Evolutionary conservation across 371 early-diverging fungal species (phyloP).

Genomic region (Apophysomyces variabilis): DNA sequence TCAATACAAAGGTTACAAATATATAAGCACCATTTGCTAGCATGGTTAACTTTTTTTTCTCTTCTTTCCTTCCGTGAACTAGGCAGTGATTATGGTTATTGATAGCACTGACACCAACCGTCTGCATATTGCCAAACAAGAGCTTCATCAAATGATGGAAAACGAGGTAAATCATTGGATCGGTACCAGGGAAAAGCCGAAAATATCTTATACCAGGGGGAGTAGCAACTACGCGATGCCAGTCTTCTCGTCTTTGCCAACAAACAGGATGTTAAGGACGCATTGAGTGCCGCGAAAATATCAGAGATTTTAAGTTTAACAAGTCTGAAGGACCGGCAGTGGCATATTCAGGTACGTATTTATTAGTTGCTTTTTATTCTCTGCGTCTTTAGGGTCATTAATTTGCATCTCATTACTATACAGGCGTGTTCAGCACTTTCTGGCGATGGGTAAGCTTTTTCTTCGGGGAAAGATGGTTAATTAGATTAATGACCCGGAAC

Average conservation of each 20-base stretch:
- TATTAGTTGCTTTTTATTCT: not conserved
- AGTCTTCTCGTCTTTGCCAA: slow-evolving; percentile 73
- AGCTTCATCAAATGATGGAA: slow-evolving; percentile 78
- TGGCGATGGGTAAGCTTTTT: slow-evolving; percentile 66
- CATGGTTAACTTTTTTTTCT: not conserved
- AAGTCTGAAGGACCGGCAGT: slow-evolving; percentile 70
- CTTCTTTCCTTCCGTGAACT: not conserved
- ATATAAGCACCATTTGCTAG: not conserved
- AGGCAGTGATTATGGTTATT: slow-evolving; percentile 81
- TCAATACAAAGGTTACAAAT: slow-evolving; percentile 58
- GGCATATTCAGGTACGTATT: slow-evolving; percentile 70
- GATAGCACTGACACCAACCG: slow-evolving; percentile 75
- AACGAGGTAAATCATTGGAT: slow-evolving; percentile 55
- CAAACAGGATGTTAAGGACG: slow-evolving; percentile 75
- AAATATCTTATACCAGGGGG: not conserved
- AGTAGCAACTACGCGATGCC: slow-evolving; percentile 63
- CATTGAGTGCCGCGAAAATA: slow-evolving; percentile 69
- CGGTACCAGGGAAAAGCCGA: not conserved
- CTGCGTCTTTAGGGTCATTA: too few species aligned
- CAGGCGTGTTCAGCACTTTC: slow-evolving; percentile 75
- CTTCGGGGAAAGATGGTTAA: slow-evolving; percentile 3
- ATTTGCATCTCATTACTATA: not conserved
- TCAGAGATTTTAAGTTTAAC: slow-evolving; percentile 70
- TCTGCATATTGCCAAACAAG: slow-evolving; percentile 65
- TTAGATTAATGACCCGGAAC: not conserved